Conservation (phyloP, 441 rosid genomes). For the Capsella rubella region DNA sequence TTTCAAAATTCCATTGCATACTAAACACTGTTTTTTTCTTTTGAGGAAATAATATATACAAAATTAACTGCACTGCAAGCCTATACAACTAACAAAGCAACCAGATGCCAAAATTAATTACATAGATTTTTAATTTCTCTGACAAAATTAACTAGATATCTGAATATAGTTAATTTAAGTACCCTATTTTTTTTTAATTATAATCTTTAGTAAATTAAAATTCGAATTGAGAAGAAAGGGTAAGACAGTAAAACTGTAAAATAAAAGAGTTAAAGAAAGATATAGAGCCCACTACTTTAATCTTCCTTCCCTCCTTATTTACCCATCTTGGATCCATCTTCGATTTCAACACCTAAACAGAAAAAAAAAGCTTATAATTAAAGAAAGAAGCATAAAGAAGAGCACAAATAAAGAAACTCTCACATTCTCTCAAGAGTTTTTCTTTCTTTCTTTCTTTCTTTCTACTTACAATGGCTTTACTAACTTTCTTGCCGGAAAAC, state of each 20-base stretch:
- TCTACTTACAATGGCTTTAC: slow-evolving; percentile 64
- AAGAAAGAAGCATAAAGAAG: slow-evolving; percentile 40
- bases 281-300: slow-evolving; percentile 51
- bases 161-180: slow-evolving; percentile 19
- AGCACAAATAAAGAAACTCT: slow-evolving; percentile 37
- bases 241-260: slow-evolving; percentile 35
- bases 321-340: slow-evolving; percentile 64
- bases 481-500: slow-evolving; percentile 64
- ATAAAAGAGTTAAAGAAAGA: slow-evolving; percentile 38
- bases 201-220: background rate
- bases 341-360: slow-evolving; percentile 40
- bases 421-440: slow-evolving; percentile 38
- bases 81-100: slow-evolving; percentile 38
- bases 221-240: slow-evolving; percentile 12
- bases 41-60: background rate
- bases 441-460: slow-evolving; percentile 24
- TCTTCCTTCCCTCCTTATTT: slow-evolving; percentile 40
- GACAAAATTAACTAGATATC: slow-evolving; percentile 31
- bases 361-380: slow-evolving; percentile 29
- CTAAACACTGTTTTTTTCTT: background rate
- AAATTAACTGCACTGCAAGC: slow-evolving; percentile 36
- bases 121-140: slow-evolving; percentile 11
- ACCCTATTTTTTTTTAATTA: background rate
- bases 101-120: slow-evolving; percentile 33
- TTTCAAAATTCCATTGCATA: background rate